Conservation (phyloP, 2,329 filamentous ascomycete genomes). For the Aspergillus oerlinghausenensis region DNA sequence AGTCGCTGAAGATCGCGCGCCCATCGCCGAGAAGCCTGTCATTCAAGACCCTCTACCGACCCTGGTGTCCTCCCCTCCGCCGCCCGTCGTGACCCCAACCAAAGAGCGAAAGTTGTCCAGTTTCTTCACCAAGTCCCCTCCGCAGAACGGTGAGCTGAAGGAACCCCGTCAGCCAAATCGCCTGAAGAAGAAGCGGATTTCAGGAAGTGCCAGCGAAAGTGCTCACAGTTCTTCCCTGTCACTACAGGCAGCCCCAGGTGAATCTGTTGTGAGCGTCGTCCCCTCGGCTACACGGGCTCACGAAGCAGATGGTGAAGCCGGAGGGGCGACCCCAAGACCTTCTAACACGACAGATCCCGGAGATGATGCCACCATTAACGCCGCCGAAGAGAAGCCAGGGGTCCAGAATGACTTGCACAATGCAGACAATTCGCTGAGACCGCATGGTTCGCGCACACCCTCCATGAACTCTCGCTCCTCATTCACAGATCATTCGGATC, state of each 20-base stretch:
- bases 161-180: slow-evolving; percentile 76
- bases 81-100: slow-evolving; percentile 50
- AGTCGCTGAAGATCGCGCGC: slow-evolving; percentile 13
- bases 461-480: slow-evolving; percentile 69
- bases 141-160: slow-evolving; percentile 55
- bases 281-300: slow-evolving; percentile 23
- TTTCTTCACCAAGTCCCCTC: slow-evolving; percentile 65
- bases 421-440: slow-evolving; percentile 53
- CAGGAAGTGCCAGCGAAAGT: slow-evolving; percentile 73
- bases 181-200: slow-evolving; percentile 78
- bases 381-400: slow-evolving; percentile 14
- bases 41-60: slow-evolving; percentile 43
- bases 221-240: slow-evolving; percentile 87
- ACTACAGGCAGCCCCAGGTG: slow-evolving; percentile 45
- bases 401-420: slow-evolving; percentile 42
- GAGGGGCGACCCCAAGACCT: slow-evolving; percentile 32
- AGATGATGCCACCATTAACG: slow-evolving; percentile 10
- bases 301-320: slow-evolving; percentile 26
- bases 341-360: slow-evolving; percentile 27
- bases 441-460: slow-evolving; percentile 67
- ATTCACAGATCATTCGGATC: slow-evolving; percentile 75
- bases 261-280: slow-evolving; percentile 37
- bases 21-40: slow-evolving; percentile 10
- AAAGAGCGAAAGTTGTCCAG: slow-evolving; percentile 65
- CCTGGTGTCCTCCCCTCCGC: slow-evolving; percentile 38